A percentile compares a stretch with the other conserved stretches of the same genome.
Evolutionary conservation across 2,329 filamentous ascomycete genomes (phyloP).

Genomic region (Achaetomium macrosporum): DNA sequence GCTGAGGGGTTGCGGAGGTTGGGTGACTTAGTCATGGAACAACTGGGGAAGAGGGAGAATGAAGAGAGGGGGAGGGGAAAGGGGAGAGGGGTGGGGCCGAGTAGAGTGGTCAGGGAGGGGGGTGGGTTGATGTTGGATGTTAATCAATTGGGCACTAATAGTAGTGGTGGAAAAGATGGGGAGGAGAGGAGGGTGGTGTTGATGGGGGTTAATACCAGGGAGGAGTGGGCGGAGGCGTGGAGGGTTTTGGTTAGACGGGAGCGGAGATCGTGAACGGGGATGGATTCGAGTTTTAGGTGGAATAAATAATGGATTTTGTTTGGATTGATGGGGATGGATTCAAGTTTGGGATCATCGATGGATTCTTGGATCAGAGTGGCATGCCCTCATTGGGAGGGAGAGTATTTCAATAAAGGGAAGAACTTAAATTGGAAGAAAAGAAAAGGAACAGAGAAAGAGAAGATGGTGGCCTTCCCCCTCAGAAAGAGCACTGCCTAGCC

Average conservation of each 20-base stretch:
- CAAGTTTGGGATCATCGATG: too few species aligned
- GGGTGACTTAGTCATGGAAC: neutral
- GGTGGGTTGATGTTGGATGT: slow-evolving; percentile 2
- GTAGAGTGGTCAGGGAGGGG: slow-evolving; percentile 5
- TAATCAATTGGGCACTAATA: neutral
- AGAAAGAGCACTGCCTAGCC: too few species aligned
- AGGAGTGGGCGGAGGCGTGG: slow-evolving; percentile 17
- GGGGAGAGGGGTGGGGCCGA: slow-evolving; percentile 12
- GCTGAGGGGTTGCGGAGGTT: slow-evolving; percentile 27
- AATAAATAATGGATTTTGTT: too few species aligned
- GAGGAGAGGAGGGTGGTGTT: neutral
- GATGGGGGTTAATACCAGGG: slow-evolving; percentile 7
- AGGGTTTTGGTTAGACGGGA: neutral
- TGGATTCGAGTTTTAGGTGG: too few species aligned
- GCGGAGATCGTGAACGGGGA: too few species aligned
- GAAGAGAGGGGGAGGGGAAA: neutral
- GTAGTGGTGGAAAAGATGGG: neutral
- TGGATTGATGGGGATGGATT: too few species aligned
- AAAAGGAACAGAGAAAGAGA: too few species aligned
- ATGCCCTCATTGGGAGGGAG: too few species aligned
- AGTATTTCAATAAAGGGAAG: too few species aligned
- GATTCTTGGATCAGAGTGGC: too few species aligned
- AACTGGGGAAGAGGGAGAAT: neutral
- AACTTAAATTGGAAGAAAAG: too few species aligned
- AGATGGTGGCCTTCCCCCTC: too few species aligned